Percentiles rank a stretch among this genome's conserved stretches.
Conservation (phyloP, 176 grass and related monocot genomes). For the Eragrostis curvula region DNA sequence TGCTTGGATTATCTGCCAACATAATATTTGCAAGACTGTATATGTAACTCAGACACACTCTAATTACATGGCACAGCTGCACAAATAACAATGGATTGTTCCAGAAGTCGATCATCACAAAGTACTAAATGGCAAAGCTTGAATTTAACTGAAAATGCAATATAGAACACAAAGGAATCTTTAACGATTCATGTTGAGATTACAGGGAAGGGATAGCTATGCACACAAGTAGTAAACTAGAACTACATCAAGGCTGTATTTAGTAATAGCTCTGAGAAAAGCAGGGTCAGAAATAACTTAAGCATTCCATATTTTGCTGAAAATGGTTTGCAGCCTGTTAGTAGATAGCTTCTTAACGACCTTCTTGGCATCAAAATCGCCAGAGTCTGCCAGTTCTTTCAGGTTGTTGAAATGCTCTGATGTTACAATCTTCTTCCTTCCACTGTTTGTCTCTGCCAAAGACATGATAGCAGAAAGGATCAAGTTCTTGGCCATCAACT, state of each 20-base stretch:
- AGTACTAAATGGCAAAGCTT: neutral
- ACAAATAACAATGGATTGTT: neutral
- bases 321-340: slow-evolving; percentile 69
- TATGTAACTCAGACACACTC: too few species aligned
- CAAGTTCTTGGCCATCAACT: slow-evolving; percentile 52
- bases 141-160: slow-evolving; percentile 40
- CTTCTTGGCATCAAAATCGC: slow-evolving; percentile 69
- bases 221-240: slow-evolving; percentile 33
- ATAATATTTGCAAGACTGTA: too few species aligned
- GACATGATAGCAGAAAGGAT: slow-evolving; percentile 69
- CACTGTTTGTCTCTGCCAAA: slow-evolving; percentile 66
- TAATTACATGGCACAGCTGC: too few species aligned
- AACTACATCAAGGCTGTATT: slow-evolving; percentile 39
- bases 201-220: slow-evolving; percentile 37
- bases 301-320: slow-evolving; percentile 81
- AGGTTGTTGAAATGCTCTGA: slow-evolving; percentile 64
- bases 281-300: slow-evolving; percentile 46
- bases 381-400: slow-evolving; percentile 69
- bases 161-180: slow-evolving; percentile 43
- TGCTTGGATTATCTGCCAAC: slow-evolving; percentile 17
- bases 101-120: neutral
- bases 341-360: slow-evolving; percentile 76
- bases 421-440: slow-evolving; percentile 80
- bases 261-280: slow-evolving; percentile 7
- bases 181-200: neutral